These are phyloP conservation scores for Boletus subluridellus DNA, from an alignment of 1,284 basidiomycete species.

Conservation along the genomic window DNA sequence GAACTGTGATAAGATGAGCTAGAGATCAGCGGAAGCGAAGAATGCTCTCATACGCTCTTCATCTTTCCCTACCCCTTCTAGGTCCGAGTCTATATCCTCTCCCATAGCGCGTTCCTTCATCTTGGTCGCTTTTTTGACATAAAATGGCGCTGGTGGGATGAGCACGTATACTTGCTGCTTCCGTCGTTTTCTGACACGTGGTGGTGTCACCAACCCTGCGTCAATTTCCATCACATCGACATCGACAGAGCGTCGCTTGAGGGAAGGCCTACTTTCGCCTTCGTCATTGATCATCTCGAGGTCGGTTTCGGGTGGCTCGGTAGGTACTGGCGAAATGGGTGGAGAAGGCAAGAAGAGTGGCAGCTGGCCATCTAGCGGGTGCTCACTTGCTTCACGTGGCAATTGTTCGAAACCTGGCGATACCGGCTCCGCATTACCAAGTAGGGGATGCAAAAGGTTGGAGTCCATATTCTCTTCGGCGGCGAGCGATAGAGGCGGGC, in stretches of 20 bases:
- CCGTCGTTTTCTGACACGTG: slow-evolving; percentile 24
- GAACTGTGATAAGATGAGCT: slow-evolving; percentile 40
- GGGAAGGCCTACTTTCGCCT: background rate
- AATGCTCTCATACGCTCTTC: slow-evolving; percentile 34
- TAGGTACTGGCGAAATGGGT: slow-evolving; percentile 21
- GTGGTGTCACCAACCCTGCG: background rate
- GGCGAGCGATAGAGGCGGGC: slow-evolving; percentile 7
- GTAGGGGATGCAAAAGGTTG: slow-evolving; percentile 7
- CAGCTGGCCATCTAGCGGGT: slow-evolving; percentile 14
- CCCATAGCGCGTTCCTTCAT: slow-evolving; percentile 10
- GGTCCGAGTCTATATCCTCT: slow-evolving; percentile 12
- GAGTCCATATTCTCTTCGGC: slow-evolving; percentile 12
- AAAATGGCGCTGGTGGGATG: slow-evolving; percentile 25
- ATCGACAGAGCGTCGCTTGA: slow-evolving; percentile 25
- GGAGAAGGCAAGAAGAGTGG: slow-evolving; percentile 34
- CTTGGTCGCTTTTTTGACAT: slow-evolving; percentile 20
- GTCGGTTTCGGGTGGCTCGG: slow-evolving; percentile 26
- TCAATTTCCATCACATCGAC: slow-evolving; percentile 12
- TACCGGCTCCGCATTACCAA: slow-evolving; percentile 1
- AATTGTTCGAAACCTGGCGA: slow-evolving; percentile 6
- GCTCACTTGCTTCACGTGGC: slow-evolving; percentile 16
- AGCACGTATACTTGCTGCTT: slow-evolving; percentile 31
- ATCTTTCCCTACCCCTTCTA: slow-evolving; percentile 19
- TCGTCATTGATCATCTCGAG: slow-evolving; percentile 14
- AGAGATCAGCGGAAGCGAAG: slow-evolving; percentile 18